phyloP scores from a whole-genome alignment of 1,284 basidiomycete species.

The Pyrrhoderma noxium region DNA sequence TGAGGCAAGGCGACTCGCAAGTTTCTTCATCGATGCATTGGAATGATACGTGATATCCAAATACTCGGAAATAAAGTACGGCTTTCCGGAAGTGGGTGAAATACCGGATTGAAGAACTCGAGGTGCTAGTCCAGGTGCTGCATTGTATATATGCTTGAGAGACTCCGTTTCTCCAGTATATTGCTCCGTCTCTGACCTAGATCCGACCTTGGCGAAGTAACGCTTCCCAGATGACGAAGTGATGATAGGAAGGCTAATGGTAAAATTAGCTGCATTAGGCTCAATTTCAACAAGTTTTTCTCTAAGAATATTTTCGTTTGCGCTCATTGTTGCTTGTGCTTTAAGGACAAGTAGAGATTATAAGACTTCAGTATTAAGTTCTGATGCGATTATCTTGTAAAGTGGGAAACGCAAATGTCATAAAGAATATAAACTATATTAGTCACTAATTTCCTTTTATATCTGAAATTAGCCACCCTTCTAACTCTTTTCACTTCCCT shows the following conservation, averaged over 20 bases:
- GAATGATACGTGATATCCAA: conserved; percentile 50
- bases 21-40: conserved; percentile 36
- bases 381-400: no score
- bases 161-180: conserved; percentile 68
- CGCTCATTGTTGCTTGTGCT: background rate
- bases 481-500: no score
- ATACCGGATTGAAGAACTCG: conserved; percentile 47
- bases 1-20: conserved; percentile 58
- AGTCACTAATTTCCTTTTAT: no score
- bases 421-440: no score
- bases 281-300: conserved; percentile 32
- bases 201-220: conserved; percentile 59
- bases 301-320: background rate
- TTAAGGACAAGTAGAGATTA: background rate
- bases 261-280: conserved; percentile 36
- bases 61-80: conserved; percentile 73
- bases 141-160: conserved; percentile 53
- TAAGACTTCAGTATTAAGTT: background rate
- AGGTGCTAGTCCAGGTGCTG: conserved; percentile 65
- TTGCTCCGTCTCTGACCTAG: conserved; percentile 49
- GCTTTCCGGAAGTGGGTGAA: conserved; percentile 31
- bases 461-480: no score
- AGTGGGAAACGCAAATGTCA: background rate
- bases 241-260: conserved; percentile 40
- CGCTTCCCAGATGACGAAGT: conserved; percentile 48